These are phyloP conservation scores for Boechera retrofracta DNA, from an alignment of 345 rosid genomes.

Conservation along the genomic window DNA sequence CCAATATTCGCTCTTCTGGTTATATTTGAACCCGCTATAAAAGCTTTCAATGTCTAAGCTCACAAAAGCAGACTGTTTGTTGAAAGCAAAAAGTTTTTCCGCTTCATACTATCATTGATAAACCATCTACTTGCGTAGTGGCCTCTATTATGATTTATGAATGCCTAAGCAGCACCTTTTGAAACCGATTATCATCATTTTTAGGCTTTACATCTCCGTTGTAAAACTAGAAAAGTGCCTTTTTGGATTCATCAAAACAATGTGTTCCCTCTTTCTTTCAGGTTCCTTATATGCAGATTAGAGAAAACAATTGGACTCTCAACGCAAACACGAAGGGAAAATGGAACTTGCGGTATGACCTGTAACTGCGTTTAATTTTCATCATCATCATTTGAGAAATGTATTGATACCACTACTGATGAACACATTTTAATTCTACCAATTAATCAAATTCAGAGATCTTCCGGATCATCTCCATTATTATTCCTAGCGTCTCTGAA, in stretches of 20 bases:
- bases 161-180: background rate
- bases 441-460: conserved; percentile 31
- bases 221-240: background rate
- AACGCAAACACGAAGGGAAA: conserved; percentile 77
- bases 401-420: conserved; percentile 23
- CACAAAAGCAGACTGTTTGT: background rate
- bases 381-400: conserved; percentile 30
- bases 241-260: background rate
- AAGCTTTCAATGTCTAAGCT: background rate
- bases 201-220: conserved; percentile 1
- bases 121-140: conserved; percentile 2
- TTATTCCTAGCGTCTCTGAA: conserved; percentile 1
- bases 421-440: conserved; percentile 9
- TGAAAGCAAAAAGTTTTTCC: background rate
- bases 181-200: background rate
- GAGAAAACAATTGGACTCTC: conserved; percentile 92
- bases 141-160: background rate
- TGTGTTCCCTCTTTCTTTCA: conserved; percentile 44
- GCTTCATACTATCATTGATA: no score
- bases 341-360: conserved; percentile 82
- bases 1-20: background rate
- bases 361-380: conserved; percentile 47
- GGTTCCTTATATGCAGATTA: conserved; percentile 86
- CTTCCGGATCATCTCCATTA: conserved; percentile 18
- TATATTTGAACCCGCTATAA: background rate